These are phyloP conservation scores for Gossypium herbaceum DNA, from an alignment of 345 rosid species.

Conservation along the genomic window DNA sequence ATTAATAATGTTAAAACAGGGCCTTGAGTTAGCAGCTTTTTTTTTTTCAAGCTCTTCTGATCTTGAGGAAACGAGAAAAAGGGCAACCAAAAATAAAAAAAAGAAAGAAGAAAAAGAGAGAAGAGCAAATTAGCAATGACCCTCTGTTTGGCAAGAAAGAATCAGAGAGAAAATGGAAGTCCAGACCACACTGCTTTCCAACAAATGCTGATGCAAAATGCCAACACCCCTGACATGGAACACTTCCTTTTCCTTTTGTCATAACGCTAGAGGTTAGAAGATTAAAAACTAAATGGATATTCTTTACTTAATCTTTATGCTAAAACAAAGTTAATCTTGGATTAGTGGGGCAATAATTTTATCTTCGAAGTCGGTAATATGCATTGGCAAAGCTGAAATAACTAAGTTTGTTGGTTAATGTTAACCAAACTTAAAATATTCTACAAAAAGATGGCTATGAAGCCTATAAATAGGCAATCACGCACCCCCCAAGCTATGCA, in stretches of 20 bases:
- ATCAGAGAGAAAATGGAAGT: conserved; percentile 1
- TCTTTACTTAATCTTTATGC: not conserved
- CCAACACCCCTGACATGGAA: not conserved
- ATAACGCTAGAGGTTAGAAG: not conserved
- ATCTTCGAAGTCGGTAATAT: not conserved
- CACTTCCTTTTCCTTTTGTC: not conserved
- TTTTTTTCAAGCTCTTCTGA: not conserved
- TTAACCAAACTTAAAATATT: conserved; percentile 1
- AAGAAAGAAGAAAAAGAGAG: too few species aligned
- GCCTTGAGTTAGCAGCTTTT: not conserved
- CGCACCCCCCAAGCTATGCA: too few species aligned
- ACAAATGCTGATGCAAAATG: conserved; percentile 4
- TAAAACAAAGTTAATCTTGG: not conserved
- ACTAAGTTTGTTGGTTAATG: too few species aligned
- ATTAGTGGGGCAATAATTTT: not conserved
- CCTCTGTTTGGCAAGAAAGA: not conserved
- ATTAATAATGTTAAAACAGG: not conserved
- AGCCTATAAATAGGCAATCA: conserved; percentile 5
- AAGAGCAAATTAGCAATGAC: not conserved
- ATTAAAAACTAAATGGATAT: not conserved
- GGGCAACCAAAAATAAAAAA: not conserved
- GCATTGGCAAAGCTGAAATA: not conserved
- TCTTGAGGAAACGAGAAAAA: not conserved
- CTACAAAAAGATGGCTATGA: not conserved
- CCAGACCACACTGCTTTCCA: not conserved